Conservation (phyloP, 2,329 filamentous ascomycete species). For the Cladosporium sphaerospermum region DNA sequence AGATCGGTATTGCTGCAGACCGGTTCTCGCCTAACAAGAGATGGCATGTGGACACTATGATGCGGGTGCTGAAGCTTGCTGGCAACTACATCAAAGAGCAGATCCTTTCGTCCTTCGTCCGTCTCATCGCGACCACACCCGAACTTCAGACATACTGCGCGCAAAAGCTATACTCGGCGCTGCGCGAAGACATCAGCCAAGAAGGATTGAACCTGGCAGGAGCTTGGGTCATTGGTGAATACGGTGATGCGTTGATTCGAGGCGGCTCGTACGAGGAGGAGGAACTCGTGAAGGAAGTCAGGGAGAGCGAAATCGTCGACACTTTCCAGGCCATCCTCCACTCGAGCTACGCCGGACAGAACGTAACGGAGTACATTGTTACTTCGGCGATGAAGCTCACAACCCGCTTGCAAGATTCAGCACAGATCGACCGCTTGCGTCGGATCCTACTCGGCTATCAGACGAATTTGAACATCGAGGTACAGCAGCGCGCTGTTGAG, state of each 20-base stretch:
- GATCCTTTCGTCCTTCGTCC: slow-evolving; percentile 92
- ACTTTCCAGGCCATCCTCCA: slow-evolving; percentile 88
- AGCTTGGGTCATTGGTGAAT: slow-evolving; percentile 97
- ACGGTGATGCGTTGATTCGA: slow-evolving; percentile 79
- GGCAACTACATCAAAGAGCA: slow-evolving; percentile 98
- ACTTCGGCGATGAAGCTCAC: slow-evolving; percentile 94
- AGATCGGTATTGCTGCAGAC: slow-evolving; percentile 95
- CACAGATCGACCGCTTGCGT: slow-evolving; percentile 81
- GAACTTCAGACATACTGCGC: slow-evolving; percentile 95
- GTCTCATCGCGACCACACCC: slow-evolving; percentile 87
- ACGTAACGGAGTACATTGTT: slow-evolving; percentile 90
- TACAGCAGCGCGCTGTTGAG: slow-evolving; percentile 92
- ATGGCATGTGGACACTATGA: slow-evolving; percentile 98
- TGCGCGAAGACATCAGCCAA: slow-evolving; percentile 96
- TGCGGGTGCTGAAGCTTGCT: slow-evolving; percentile 85
- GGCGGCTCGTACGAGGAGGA: slow-evolving; percentile 93
- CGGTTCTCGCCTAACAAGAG: slow-evolving; percentile 93
- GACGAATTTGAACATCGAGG: slow-evolving; percentile 85
- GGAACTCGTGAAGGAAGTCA: slow-evolving; percentile 75
- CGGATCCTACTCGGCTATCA: slow-evolving; percentile 71
- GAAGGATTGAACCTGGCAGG: slow-evolving; percentile 90
- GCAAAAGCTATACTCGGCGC: slow-evolving; percentile 82
- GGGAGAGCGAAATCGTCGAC: slow-evolving; percentile 84
- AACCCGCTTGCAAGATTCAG: slow-evolving; percentile 71
- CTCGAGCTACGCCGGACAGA: slow-evolving; percentile 88